Evolutionary conservation across 768 basidiomycete genomes (phyloP).

Genomic region (Asterophora lycoperdoides): DNA sequence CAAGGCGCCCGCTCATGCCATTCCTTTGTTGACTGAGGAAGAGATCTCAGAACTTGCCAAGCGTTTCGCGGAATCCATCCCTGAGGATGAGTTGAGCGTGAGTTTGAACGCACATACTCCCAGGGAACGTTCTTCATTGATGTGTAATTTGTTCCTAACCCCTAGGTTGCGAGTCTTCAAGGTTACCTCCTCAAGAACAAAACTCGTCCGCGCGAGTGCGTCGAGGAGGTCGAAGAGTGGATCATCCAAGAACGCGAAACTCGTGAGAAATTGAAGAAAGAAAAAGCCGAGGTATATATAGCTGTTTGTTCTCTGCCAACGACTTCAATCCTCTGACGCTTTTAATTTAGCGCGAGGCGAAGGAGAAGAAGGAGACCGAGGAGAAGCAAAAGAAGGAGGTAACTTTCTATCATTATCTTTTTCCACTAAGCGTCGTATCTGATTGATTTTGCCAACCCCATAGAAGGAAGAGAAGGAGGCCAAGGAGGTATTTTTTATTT

Average conservation of each 20-base stretch:
- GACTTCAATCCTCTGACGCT: slow-evolving; percentile 16
- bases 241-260: slow-evolving; percentile 77
- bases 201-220: slow-evolving; percentile 82
- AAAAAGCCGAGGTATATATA: slow-evolving; percentile 52
- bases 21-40: slow-evolving; percentile 68
- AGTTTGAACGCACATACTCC: slow-evolving; percentile 18
- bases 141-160: neutral
- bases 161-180: slow-evolving; percentile 76
- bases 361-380: slow-evolving; percentile 74
- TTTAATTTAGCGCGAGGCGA: slow-evolving; percentile 61
- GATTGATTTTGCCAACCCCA: slow-evolving; percentile 8
- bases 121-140: neutral
- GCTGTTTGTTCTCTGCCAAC: slow-evolving; percentile 5
- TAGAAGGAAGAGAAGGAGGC: slow-evolving; percentile 50
- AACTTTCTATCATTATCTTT: slow-evolving; percentile 2
- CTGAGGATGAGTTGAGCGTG: slow-evolving; percentile 85
- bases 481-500: slow-evolving; percentile 34
- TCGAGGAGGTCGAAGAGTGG: slow-evolving; percentile 78
- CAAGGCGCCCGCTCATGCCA: slow-evolving; percentile 51
- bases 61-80: slow-evolving; percentile 77
- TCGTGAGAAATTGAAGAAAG: slow-evolving; percentile 80
- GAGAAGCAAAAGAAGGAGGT: slow-evolving; percentile 56
- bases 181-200: slow-evolving; percentile 88
- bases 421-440: neutral
- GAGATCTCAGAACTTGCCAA: slow-evolving; percentile 78